A percentile compares a stretch with the other conserved stretches of the same genome.
These are phyloP conservation scores for Fusarium denticulatum DNA, from an alignment of 2,329 filamentous ascomycete genomes.

Conservation along the genomic window DNA sequence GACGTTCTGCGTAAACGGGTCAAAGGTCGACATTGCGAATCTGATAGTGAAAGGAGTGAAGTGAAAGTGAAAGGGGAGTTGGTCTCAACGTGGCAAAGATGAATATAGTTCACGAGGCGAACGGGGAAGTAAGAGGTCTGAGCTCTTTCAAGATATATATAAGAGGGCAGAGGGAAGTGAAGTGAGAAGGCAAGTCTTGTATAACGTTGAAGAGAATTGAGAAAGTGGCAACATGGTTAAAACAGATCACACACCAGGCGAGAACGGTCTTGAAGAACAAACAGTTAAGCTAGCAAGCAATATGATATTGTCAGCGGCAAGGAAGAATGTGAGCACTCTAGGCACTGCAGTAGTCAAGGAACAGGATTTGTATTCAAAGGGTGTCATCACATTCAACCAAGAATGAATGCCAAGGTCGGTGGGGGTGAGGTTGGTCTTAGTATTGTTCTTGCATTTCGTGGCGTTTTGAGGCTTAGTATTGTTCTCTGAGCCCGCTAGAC, in stretches of 20 bases:
- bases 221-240: conserved; percentile 32
- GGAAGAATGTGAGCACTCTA: conserved; percentile 22
- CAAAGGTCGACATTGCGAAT: conserved; percentile 44
- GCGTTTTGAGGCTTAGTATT: conserved; percentile 47
- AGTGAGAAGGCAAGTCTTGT: conserved; percentile 9
- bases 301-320: conserved; percentile 33
- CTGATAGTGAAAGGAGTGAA: not conserved
- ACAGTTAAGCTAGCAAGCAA: conserved; percentile 15
- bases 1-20: conserved; percentile 51
- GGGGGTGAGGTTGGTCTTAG: conserved; percentile 38
- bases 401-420: conserved; percentile 13
- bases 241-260: conserved; percentile 23
- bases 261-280: conserved; percentile 18
- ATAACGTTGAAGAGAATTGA: conserved; percentile 8
- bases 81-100: conserved; percentile 3
- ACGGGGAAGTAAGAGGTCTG: conserved; percentile 15
- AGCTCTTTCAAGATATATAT: conserved; percentile 10
- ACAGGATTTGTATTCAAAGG: conserved; percentile 23
- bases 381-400: conserved; percentile 19
- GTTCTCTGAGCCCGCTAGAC: conserved; percentile 39
- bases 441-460: conserved; percentile 49
- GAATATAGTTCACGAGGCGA: conserved; percentile 5
- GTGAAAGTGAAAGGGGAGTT: not conserved
- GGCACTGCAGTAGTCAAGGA: not conserved
- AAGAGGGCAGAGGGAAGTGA: not conserved